A percentile compares a stretch with the other conserved stretches of the same genome.
Conservation (phyloP, 306 rosid genomes). For the Dryas alaskensis region DNA sequence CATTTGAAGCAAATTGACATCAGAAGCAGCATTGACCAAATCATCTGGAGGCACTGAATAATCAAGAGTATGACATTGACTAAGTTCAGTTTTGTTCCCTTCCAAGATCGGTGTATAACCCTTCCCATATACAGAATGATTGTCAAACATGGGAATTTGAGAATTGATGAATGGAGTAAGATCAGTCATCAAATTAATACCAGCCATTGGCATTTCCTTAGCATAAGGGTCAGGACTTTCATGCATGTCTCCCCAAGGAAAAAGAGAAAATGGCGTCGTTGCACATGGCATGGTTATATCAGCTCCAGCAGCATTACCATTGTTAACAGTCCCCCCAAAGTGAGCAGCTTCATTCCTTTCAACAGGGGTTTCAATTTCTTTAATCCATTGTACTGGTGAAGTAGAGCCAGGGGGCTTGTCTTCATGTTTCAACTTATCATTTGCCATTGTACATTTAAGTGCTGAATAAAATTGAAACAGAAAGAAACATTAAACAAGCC, state of each 20-base stretch:
- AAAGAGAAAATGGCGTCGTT: constrained; percentile 20
- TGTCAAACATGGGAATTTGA: constrained; percentile 20
- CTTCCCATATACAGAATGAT: background rate
- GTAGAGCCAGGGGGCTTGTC: constrained; percentile 10
- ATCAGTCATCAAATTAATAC: constrained; percentile 17
- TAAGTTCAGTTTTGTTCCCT: constrained; percentile 22
- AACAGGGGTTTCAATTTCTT: constrained; percentile 21
- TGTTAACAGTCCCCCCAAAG: constrained; percentile 3
- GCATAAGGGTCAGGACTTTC: constrained; percentile 21
- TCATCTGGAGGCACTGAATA: constrained; percentile 19
- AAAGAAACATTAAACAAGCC: background rate
- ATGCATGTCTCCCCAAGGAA: constrained; percentile 13
- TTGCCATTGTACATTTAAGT: constrained; percentile 15
- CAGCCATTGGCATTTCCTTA: constrained; percentile 5
- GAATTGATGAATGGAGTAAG: constrained; percentile 26
- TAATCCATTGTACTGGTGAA: constrained; percentile 9
- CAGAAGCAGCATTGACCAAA: constrained; percentile 5
- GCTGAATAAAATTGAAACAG: constrained; percentile 8
- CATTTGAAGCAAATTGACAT: constrained; percentile 23
- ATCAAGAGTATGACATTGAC: constrained; percentile 17
- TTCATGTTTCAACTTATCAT: constrained; percentile 22
- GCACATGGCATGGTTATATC: background rate
- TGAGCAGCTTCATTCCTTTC: constrained; percentile 6
- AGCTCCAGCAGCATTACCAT: constrained; percentile 13
- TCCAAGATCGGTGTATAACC: constrained; percentile 11